Evolutionary conservation across 2,329 filamentous ascomycete species (phyloP), one percentile per base, ranked within the genome.

Genomic region (Colletotrichum sp.): DNA sequence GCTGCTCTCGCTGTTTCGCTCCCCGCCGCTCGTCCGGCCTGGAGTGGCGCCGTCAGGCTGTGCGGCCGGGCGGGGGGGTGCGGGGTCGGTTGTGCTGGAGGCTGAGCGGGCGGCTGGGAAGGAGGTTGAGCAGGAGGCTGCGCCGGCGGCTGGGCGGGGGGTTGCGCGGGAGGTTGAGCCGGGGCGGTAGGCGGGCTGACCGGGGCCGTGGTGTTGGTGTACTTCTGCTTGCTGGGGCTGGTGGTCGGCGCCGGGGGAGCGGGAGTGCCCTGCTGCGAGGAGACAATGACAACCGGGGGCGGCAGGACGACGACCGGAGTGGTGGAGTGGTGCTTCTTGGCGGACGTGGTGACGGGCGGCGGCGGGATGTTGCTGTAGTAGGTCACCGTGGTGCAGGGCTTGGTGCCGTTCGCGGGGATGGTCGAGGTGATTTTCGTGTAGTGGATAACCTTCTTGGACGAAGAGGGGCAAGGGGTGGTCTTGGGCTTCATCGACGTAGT

Each of bases 341-440:
- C 24, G 26, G 49, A 30, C n/a, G 65, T 73, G 30, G 60, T 64
- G 12, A 64, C n/a, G 16, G 63, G 36, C n/a, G 63, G 63, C 2
- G 34, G 63, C 1, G 15, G 8, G 16, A 49, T 24, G 13, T 28
- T 16, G 10, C 13, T 65, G 34, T 9, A 8, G n/a, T 16, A 32
- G 60, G 60, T 64, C 60, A 64, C 6, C 52, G 44, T 71, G 24
- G 28, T 36, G 44, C 39, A 36, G 57, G 26, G 68, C 10, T 26
- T 52, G 34, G 68, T 77, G 59, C 44, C 68, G 75, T 36, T 77
- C n/a, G 55, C 32, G 39, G 16, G 62, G 24, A 21, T 73, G 55
- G 39, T 66, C 6, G 57, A 71, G 34, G 57, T 70, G 24, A 70
- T 39, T 26, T 32, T 16, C 21, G 55, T 60, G 13, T 49, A 21